These are phyloP conservation scores for Cyberlindnera sargentensis DNA, from an alignment of 805 yeast genomes.

Conservation along the genomic window DNA sequence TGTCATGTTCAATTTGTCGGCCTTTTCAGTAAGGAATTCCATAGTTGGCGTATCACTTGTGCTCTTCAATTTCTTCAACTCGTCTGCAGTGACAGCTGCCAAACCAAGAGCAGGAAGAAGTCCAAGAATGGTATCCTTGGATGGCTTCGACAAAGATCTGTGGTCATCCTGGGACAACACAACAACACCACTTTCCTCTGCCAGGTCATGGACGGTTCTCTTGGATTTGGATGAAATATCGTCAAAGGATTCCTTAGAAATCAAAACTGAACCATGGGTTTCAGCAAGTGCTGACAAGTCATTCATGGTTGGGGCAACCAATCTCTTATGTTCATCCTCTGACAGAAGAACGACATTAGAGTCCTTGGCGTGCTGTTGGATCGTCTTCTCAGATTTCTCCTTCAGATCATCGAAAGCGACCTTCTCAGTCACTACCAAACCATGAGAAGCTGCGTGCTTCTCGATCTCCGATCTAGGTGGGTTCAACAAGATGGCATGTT, in stretches of 20 bases:
- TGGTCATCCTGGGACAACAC: conserved; percentile 13
- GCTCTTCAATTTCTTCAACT: conserved; percentile 2
- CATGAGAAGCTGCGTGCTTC: conserved; percentile 9
- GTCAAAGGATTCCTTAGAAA: conserved; percentile 4
- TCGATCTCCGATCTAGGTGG: conserved; percentile 8
- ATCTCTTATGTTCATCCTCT: conserved; percentile 13
- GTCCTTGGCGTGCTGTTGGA: conserved; percentile 16
- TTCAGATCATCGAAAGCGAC: conserved; percentile 1
- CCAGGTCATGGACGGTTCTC: conserved; percentile 17
- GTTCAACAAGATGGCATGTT: conserved; percentile 7
- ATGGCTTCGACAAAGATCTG: conserved; percentile 12
- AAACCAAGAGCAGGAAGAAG: conserved; percentile 7
- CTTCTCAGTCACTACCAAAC: conserved; percentile 1
- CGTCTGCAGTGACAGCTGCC: conserved; percentile 5
- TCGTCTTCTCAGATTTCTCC: conserved; percentile 6
- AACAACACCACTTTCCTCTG: conserved; percentile 11
- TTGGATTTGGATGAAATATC: conserved; percentile 10
- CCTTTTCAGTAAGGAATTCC: conserved; percentile 7
- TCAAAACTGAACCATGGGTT: conserved; percentile 2
- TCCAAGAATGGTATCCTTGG: conserved; percentile 6
- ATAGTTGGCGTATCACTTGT: conserved; percentile 8
- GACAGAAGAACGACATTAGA: conserved; percentile 22
- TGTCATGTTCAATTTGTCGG: conserved; percentile 8
- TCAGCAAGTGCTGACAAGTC: conserved; percentile 5
- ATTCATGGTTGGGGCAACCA: conserved; percentile 12